phyloP scores from a whole-genome alignment of 2,329 filamentous ascomycete species.

The Penicillium sp. region DNA sequence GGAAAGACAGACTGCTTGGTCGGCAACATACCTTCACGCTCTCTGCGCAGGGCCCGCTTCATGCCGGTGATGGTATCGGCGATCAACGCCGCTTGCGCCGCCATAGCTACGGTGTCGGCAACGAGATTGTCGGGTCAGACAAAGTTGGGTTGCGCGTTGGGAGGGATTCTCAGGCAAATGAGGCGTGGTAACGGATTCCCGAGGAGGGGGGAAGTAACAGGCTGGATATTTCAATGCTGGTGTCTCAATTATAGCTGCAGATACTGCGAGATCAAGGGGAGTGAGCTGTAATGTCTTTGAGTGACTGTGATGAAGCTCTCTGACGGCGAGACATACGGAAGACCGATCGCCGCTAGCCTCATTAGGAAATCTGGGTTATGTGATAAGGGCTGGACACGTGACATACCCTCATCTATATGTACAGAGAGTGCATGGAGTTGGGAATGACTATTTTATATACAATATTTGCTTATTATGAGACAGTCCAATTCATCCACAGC shows the following conservation, averaged over 20 bases:
- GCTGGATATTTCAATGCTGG: neutral
- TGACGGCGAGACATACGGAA: constrained; percentile 22
- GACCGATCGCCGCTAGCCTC: constrained; percentile 23
- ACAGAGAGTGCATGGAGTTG: neutral
- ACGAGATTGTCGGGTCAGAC: constrained; percentile 13
- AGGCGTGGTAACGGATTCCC: neutral
- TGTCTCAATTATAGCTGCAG: neutral
- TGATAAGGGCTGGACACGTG: constrained; percentile 27
- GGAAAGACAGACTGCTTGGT: neutral
- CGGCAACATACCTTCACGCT: constrained; percentile 42
- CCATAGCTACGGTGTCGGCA: constrained; percentile 33
- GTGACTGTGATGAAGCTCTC: constrained; percentile 23
- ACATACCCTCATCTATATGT: constrained; percentile 1
- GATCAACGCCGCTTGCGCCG: constrained; percentile 45
- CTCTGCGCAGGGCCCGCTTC: constrained; percentile 51
- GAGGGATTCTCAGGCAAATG: neutral
- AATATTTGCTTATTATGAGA: neutral
- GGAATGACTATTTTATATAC: neutral
- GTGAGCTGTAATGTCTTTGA: constrained; percentile 2
- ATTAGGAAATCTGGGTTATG: constrained; percentile 10
- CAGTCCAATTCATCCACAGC: constrained; percentile 1
- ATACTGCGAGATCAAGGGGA: neutral
- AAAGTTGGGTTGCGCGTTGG: constrained; percentile 13
- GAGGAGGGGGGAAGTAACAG: neutral
- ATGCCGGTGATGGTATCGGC: constrained; percentile 55